phyloP scores from a whole-genome alignment of 1,139 yeast species.

The Debaryomyces robertsiae region DNA sequence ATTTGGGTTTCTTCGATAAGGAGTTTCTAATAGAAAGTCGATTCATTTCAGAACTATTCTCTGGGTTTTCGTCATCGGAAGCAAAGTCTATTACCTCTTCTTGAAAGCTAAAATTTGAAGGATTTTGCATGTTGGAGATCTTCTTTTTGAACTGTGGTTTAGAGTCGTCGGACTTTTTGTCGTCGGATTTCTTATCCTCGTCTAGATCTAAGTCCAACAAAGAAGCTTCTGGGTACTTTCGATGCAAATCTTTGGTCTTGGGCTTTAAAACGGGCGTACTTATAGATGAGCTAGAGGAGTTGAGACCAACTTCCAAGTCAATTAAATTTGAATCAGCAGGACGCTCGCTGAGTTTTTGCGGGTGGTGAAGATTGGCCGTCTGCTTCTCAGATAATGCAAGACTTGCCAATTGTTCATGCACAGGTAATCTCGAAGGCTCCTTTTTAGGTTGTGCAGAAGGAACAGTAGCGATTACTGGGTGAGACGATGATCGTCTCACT shows the following conservation, averaged over 20 bases:
- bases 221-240: conserved; percentile 6
- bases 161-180: conserved; percentile 15
- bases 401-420: conserved; percentile 4
- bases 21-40: conserved; percentile 46
- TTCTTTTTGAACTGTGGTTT: conserved; percentile 38
- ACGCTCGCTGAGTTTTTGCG: conserved; percentile 9
- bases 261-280: conserved; percentile 27
- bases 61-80: conserved; percentile 50
- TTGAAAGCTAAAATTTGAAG: conserved; percentile 37
- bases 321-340: conserved; percentile 31
- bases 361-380: not conserved
- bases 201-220: conserved; percentile 33
- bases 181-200: conserved; percentile 17
- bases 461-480: conserved; percentile 1
- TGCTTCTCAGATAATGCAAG: conserved; percentile 2
- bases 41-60: conserved; percentile 41
- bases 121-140: conserved; percentile 33
- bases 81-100: conserved; percentile 54
- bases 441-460: not conserved
- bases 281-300: conserved; percentile 31
- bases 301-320: conserved; percentile 43
- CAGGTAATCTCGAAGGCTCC: not conserved
- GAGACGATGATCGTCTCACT: conserved; percentile 2
- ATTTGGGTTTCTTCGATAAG: conserved; percentile 34
- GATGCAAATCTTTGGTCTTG: conserved; percentile 12